A percentile compares a stretch with the other conserved stretches of the same genome.
Evolutionary conservation across 2,329 filamentous ascomycete species (phyloP).

Genomic region (Trichoderma endophyticum): DNA sequence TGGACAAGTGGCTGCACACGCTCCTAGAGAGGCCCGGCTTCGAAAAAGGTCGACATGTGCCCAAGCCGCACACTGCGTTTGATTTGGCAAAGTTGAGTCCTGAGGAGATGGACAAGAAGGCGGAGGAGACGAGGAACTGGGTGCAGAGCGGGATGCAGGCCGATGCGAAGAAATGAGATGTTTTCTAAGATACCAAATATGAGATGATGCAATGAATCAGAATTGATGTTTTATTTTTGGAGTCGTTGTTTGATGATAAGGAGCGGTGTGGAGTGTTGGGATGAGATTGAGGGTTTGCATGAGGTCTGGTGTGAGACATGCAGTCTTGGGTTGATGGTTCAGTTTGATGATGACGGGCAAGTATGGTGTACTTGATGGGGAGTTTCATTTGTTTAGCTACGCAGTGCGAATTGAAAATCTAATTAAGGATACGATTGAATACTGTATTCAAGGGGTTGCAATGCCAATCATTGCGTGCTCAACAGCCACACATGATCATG

Average conservation of each 20-base stretch:
- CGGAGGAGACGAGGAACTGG: conserved; percentile 56
- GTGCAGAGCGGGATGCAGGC: conserved; percentile 67
- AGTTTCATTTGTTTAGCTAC: background rate
- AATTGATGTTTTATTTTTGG: background rate
- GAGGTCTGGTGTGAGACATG: background rate
- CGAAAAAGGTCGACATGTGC: conserved; percentile 73
- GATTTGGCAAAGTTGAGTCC: conserved; percentile 42
- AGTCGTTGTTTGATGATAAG: background rate
- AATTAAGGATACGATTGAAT: background rate
- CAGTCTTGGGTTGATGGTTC: background rate
- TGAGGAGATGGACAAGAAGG: conserved; percentile 56
- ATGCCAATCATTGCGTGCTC: background rate
- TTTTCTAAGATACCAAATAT: background rate
- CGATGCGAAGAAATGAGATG: conserved; percentile 51
- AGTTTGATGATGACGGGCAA: background rate
- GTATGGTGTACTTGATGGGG: background rate
- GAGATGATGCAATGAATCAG: background rate
- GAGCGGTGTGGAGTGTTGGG: background rate
- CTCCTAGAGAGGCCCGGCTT: conserved; percentile 68
- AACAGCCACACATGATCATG: background rate
- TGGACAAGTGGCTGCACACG: conserved; percentile 74
- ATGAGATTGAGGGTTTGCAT: background rate
- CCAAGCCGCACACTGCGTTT: conserved; percentile 61
- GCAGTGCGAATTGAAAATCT: background rate
- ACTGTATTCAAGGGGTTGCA: background rate